These are phyloP conservation scores for Wickerhamiella nectarea DNA, from an alignment of 805 yeast genomes.

Conservation along the genomic window DNA sequence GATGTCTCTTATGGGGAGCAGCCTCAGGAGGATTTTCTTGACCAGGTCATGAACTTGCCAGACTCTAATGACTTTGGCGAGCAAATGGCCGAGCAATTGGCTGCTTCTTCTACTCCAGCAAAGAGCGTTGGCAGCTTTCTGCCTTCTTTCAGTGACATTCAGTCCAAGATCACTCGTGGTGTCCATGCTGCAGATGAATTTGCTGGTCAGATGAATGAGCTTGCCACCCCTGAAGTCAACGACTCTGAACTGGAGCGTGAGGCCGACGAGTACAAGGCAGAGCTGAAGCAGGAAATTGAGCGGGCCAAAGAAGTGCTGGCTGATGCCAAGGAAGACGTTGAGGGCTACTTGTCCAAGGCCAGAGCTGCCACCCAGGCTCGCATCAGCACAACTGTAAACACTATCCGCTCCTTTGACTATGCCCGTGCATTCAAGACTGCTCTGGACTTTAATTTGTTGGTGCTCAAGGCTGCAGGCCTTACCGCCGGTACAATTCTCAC, in stretches of 20 bases:
- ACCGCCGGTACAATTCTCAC: background rate
- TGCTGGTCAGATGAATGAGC: background rate
- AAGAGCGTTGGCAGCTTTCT: background rate
- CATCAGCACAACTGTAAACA: background rate
- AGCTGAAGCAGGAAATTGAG: background rate
- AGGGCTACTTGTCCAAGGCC: background rate
- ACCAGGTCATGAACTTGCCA: constrained; percentile 5
- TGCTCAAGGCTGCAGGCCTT: background rate
- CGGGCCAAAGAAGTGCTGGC: background rate
- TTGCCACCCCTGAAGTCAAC: background rate
- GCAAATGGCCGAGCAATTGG: background rate
- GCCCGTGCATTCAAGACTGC: background rate
- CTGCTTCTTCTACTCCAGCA: background rate
- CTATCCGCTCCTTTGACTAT: background rate
- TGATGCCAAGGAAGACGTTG: background rate
- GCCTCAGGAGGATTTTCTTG: background rate
- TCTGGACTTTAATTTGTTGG: background rate
- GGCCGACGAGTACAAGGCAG: background rate
- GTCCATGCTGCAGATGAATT: background rate
- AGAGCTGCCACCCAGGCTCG: too few species aligned
- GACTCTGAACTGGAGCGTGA: constrained; percentile 1
- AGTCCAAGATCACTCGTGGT: background rate
- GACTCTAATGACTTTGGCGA: background rate
- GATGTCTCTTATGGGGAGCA: constrained; percentile 6
- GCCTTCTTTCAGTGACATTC: constrained; percentile 1